Percentiles rank a stretch among this genome's conserved stretches.
Evolutionary conservation across 2,329 filamentous ascomycete species (phyloP).

Genomic region (Pseudogymnoascus sp.): DNA sequence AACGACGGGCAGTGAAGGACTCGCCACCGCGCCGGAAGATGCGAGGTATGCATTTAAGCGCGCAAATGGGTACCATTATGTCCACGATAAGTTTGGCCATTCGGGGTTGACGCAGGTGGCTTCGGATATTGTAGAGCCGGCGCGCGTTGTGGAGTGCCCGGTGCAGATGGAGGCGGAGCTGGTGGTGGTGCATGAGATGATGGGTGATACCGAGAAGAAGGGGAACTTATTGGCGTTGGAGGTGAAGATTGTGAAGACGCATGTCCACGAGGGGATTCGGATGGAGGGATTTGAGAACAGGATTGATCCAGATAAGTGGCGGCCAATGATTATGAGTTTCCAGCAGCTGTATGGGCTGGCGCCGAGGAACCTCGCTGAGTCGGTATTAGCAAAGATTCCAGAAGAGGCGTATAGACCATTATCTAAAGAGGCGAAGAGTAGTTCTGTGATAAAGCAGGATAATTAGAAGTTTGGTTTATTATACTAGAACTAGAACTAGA

Average conservation of each 20-base stretch:
- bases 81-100: conserved; percentile 34
- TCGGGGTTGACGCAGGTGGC: conserved; percentile 30
- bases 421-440: conserved; percentile 2
- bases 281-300: conserved; percentile 34
- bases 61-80: conserved; percentile 29
- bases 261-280: conserved; percentile 30
- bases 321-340: conserved; percentile 39
- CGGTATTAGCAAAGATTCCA: conserved; percentile 23
- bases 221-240: conserved; percentile 30
- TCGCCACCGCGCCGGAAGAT: conserved; percentile 11
- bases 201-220: conserved; percentile 28
- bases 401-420: conserved; percentile 30
- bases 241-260: conserved; percentile 31
- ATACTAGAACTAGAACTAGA: not conserved
- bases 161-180: conserved; percentile 39
- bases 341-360: conserved; percentile 36
- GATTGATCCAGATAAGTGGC: conserved; percentile 37
- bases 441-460: not conserved
- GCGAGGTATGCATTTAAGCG: conserved; percentile 26
- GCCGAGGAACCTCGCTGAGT: conserved; percentile 23
- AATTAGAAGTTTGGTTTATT: not conserved
- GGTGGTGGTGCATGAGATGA: conserved; percentile 28
- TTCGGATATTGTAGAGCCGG: conserved; percentile 31
- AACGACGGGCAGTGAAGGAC: conserved; percentile 14
- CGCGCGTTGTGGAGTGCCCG: conserved; percentile 34